Percentiles rank a stretch among this genome's conserved stretches.
phyloP scores from a whole-genome alignment of 768 basidiomycete genomes.

The Brasilioporus rufonigricans region DNA sequence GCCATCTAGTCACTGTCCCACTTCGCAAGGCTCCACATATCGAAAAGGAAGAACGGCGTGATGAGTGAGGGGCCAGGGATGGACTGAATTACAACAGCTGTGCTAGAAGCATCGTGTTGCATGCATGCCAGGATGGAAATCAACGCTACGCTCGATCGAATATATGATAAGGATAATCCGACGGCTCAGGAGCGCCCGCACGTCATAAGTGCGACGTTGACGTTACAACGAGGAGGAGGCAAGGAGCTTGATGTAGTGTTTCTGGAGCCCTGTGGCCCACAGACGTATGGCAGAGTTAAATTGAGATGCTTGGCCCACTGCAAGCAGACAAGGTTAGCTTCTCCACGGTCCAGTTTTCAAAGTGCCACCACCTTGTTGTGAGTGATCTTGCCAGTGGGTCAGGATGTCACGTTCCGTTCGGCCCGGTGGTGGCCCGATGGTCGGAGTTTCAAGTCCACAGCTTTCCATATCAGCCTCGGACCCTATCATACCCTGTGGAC shows the following conservation, averaged over 20 bases:
- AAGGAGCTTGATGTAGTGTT: not conserved
- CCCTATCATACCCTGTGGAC: not conserved
- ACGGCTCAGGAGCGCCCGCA: not conserved
- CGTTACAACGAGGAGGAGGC: slow-evolving; percentile 10
- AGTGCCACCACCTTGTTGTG: too few relatives aligned
- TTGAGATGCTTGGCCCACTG: too few relatives aligned
- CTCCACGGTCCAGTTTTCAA: too few relatives aligned
- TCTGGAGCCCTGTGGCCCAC: too few relatives aligned
- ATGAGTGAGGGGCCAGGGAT: too few relatives aligned
- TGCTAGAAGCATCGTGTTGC: not conserved
- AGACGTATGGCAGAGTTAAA: too few relatives aligned
- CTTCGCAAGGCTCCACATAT: not conserved
- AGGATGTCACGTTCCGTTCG: too few relatives aligned
- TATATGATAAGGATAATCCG: not conserved
- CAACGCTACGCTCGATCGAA: not conserved
- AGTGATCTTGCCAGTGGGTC: too few relatives aligned
- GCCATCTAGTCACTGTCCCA: not conserved
- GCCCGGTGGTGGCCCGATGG: too few relatives aligned
- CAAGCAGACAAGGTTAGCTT: too few relatives aligned
- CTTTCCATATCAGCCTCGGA: not conserved
- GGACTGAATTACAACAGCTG: not conserved
- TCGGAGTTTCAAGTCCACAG: too few relatives aligned
- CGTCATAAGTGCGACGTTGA: not conserved
- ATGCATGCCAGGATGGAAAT: not conserved
- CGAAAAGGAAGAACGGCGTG: not conserved